Evolutionary conservation across 169 alveolate species (phyloP), one percentile per base, ranked within the genome.

Genomic region (Eimeria falciformis): DNA sequence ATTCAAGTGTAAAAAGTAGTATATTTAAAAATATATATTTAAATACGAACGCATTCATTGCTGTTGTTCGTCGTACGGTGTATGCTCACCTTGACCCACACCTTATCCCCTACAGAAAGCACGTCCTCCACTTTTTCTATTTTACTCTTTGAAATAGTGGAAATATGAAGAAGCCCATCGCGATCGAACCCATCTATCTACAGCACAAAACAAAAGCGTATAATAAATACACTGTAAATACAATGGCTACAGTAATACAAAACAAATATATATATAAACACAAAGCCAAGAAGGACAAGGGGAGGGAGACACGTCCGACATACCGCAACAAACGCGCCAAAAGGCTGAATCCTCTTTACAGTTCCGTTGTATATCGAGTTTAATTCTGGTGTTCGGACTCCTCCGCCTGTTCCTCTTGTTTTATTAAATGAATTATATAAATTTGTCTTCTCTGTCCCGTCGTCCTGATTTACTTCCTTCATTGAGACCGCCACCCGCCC

Each of bases 81-180:
- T 11, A 58, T 58, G 14, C 62, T 47, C 56, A 89, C 88, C 89
- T 75, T 89, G n/a, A 89, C 93, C 89, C 88, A 89, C 12, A 75
- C 89, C 21, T 53, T 56, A 50, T 89, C 89, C 6, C 89, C 93
- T 21, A 56, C 89, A 21, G 69, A n/a, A 21, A 75, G 79, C 17
- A 75, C 93, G 56, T 56, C 89, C 3, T 87, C 93, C 40, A 87
- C 87, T 45, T 71, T 50, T 7, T 87, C 93, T 5, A 87, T 12
- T 62, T 55, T 87, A 18, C 37, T 25, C 29, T 25, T 27, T 9
- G 93, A 87, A 21, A 87, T 71, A 37, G 53, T 17, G 23, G 85
- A 53, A 12, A 87, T 87, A 47, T 87, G 93, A 56, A 87, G 86
- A 86, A 87, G 62, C 9, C 93, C 93, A 18, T 71, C 87, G 46